Evolutionary conservation across 164 flowering plant genomes (phyloP).

Genomic region (Nymphaea colorata): DNA sequence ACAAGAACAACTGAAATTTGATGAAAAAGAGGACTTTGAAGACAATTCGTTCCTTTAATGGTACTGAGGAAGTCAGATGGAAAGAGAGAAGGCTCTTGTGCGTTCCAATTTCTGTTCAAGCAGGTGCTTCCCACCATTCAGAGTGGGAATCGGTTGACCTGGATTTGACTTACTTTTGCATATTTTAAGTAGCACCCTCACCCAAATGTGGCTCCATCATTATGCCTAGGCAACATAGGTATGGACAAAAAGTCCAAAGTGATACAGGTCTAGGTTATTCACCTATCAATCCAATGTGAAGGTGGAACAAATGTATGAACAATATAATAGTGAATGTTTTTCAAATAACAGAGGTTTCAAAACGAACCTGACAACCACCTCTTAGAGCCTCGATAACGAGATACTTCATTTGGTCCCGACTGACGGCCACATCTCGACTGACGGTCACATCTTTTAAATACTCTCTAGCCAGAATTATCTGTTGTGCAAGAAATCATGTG

Average conservation of each 20-base stretch:
- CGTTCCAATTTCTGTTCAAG: too few species aligned
- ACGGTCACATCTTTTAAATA: conserved; percentile 83
- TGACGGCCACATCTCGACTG: too few species aligned
- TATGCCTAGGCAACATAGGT: not conserved
- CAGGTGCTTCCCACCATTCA: too few species aligned
- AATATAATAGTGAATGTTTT: too few species aligned
- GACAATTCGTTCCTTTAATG: too few species aligned
- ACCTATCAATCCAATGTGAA: not conserved
- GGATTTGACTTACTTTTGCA: too few species aligned
- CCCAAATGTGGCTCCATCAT: not conserved
- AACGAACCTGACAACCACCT: conserved; percentile 92
- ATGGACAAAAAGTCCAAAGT: not conserved
- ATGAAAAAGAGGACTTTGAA: too few species aligned
- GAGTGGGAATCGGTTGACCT: too few species aligned
- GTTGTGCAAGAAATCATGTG: conserved; percentile 11
- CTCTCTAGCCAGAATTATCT: conserved; percentile 94
- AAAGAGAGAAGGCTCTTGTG: too few species aligned
- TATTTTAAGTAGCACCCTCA: too few species aligned
- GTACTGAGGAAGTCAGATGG: too few species aligned
- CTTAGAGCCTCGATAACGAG: conserved; percentile 88
- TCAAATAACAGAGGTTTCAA: conserved; percentile 6
- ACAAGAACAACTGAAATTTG: too few species aligned
- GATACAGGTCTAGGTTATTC: not conserved
- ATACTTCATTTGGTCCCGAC: conserved; percentile 84
- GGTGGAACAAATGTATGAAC: not conserved